Evolutionary conservation across 2,329 filamentous ascomycete genomes (phyloP).

Genomic region (Zymoseptoria ardabiliae): DNA sequence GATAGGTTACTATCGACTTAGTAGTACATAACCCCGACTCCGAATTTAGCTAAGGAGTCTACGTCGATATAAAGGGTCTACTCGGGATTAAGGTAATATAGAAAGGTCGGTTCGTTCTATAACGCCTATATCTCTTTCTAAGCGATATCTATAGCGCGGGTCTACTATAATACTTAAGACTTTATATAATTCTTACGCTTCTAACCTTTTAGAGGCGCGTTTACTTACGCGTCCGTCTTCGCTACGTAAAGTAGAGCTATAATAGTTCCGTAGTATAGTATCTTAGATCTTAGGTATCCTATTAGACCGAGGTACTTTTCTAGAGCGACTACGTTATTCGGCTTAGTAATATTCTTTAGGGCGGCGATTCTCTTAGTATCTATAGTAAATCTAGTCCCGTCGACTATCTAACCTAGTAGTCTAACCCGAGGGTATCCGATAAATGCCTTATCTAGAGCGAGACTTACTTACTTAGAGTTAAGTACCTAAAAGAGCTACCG

Average conservation of each 20-base stretch:
- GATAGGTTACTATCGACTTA: not conserved
- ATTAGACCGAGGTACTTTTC: not conserved
- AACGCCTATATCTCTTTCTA: not conserved
- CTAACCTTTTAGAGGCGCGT: not conserved
- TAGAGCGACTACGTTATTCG: not conserved
- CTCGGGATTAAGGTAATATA: not conserved
- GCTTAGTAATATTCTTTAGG: not conserved
- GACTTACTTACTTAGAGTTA: not conserved
- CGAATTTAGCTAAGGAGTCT: not conserved
- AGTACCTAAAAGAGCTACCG: not conserved
- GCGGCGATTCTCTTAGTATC: not conserved
- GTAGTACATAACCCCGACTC: conserved; percentile 1
- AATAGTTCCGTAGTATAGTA: not conserved
- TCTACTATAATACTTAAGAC: not conserved
- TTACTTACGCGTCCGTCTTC: not conserved
- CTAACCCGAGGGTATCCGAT: not conserved
- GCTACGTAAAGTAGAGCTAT: not conserved
- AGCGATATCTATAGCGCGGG: not conserved
- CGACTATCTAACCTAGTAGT: not conserved
- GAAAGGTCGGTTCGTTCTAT: not conserved
- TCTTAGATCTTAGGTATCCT: not conserved
- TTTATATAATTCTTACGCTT: not conserved
- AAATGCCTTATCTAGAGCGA: not conserved
- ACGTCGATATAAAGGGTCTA: not conserved
- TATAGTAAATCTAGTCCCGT: not conserved